Evolutionary conservation across 768 basidiomycete species (phyloP).

Genomic region (Roridomyces roridus): DNA sequence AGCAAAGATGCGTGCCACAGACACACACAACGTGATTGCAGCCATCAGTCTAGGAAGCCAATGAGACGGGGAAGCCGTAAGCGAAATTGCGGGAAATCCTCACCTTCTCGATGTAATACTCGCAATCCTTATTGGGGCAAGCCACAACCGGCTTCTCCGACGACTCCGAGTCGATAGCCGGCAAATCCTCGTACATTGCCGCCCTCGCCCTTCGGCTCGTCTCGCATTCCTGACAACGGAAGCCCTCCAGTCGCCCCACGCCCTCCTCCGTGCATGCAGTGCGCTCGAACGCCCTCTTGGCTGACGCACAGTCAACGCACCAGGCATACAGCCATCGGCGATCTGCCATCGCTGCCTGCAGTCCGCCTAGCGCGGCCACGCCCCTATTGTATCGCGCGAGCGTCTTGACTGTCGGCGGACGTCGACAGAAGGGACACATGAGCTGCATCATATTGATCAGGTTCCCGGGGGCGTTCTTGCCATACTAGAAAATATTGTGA

Average conservation of each 20-base stretch:
- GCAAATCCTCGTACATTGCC: background rate
- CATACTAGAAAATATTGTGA: constrained; percentile 25
- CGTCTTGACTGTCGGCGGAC: constrained; percentile 29
- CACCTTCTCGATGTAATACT: constrained; percentile 20
- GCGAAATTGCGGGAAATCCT: too few species aligned
- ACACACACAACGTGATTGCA: constrained; percentile 33
- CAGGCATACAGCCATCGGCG: constrained; percentile 35
- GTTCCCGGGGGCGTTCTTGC: constrained; percentile 30
- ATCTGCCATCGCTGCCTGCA: constrained; percentile 31
- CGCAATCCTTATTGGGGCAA: background rate
- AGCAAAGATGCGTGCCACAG: constrained; percentile 33
- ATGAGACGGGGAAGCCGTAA: background rate
- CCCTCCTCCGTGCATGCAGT: constrained; percentile 26
- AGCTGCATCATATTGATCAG: constrained; percentile 35
- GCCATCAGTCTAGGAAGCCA: constrained; percentile 21
- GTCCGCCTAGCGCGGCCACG: constrained; percentile 26
- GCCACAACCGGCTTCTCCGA: background rate
- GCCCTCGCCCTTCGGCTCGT: background rate
- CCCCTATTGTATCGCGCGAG: constrained; percentile 28
- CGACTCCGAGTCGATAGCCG: background rate
- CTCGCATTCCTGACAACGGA: constrained; percentile 27
- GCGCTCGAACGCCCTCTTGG: constrained; percentile 29
- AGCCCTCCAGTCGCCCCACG: constrained; percentile 19
- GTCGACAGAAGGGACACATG: constrained; percentile 34
- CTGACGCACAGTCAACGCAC: constrained; percentile 32